Base-by-base conservation (phyloP, 106 monocot genomes). In the Posidonia australis region DNA sequence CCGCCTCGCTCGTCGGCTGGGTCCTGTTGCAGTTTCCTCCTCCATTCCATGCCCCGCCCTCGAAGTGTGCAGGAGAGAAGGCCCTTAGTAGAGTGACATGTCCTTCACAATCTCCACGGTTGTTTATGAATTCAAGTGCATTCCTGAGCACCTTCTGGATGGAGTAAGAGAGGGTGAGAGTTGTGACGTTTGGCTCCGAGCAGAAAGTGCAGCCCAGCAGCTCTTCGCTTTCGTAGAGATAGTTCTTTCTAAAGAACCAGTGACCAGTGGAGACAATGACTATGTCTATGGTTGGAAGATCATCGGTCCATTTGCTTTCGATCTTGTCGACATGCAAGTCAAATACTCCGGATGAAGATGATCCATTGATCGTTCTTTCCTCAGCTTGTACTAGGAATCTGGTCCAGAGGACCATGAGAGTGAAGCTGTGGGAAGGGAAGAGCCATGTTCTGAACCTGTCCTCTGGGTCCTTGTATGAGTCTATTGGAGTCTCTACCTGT, bases 11-110 rank as follows among this genome's bases (percentile, higher is more conserved):
- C 27, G 54, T 32, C 0, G 90, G 90, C 51, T 16, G 28, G 2
- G 79, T 86, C 53, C 82, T 77, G 30, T 78, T 76, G 67, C 90
- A 90, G 4, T 62, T 44, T 4, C 90, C 90, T 21, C 90, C 83
- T 19, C 19, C 23, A 44, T 83, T 55, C 90, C 90, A 91, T 0
- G 52, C 9, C 41, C 90, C 90, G 13, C 74, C 53, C 61, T 84
- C 83, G 45, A 91, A 91, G 32, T 91, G 90, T 9, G 86, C 66
- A 3, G 90, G 83, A 9, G 90, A 65, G 60, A 77, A 79, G 0
- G 90, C 86, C 53, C 90, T 70, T 12, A 91, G 0, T 4, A 91
- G 3, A 0, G 79, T 79, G 4, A 75, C 0, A 25, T 64, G 10
- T 9, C 71, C 21, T 23, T 14, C 44, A 14, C 62, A 76, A 2